A percentile compares a stretch with the other conserved stretches of the same genome.
These are phyloP conservation scores for Aspergillus sp. DNA, from an alignment of 2,329 filamentous ascomycete genomes.

Conservation along the genomic window DNA sequence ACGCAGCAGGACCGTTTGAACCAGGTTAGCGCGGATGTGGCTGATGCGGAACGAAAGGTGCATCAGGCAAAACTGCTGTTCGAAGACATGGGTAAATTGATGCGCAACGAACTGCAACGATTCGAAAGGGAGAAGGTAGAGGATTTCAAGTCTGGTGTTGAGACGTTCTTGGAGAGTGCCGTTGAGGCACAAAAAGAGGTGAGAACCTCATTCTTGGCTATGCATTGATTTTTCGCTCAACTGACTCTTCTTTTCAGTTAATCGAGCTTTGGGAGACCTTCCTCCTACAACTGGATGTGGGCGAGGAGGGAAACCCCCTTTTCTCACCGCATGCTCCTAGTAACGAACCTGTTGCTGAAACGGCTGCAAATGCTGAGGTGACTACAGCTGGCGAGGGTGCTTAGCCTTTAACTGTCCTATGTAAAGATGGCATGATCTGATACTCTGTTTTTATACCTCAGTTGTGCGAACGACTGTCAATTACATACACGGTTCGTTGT, in stretches of 20 bases:
- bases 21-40: slow-evolving; percentile 85
- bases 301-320: slow-evolving; percentile 64
- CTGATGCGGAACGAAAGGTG: slow-evolving; percentile 88
- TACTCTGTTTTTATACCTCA: background rate
- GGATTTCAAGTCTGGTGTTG: slow-evolving; percentile 96
- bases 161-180: slow-evolving; percentile 93
- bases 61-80: slow-evolving; percentile 86
- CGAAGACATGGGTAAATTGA: slow-evolving; percentile 92
- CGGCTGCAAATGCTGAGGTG: slow-evolving; percentile 8
- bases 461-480: background rate
- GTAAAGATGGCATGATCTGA: slow-evolving; percentile 5
- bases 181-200: slow-evolving; percentile 99
- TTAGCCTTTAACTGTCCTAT: slow-evolving; percentile 10
- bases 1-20: slow-evolving; percentile 93
- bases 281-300: slow-evolving; percentile 87
- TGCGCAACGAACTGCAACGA: slow-evolving; percentile 83
- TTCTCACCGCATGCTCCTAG: slow-evolving; percentile 25
- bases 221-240: background rate
- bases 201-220: slow-evolving; percentile 25
- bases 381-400: slow-evolving; percentile 12
- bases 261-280: slow-evolving; percentile 98
- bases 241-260: slow-evolving; percentile 42
- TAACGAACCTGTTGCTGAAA: slow-evolving; percentile 12
- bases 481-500: background rate
- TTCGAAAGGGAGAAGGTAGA: slow-evolving; percentile 98